Conservation (phyloP, 2,329 filamentous ascomycete genomes). For the Arthrobotrys entomopaga region DNA sequence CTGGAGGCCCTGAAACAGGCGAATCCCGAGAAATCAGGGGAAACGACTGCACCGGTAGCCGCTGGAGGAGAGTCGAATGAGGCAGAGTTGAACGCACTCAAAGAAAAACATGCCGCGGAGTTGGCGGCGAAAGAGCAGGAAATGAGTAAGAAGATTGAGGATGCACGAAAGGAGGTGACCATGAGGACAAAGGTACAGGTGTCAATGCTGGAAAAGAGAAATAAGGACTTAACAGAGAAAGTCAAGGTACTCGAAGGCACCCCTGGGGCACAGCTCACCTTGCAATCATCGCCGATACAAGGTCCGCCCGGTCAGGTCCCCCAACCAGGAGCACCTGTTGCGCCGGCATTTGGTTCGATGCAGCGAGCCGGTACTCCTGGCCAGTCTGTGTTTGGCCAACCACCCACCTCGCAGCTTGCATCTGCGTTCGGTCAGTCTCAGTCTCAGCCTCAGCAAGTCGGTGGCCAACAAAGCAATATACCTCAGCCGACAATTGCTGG, state of each 20-base stretch:
- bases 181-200: slow-evolving; percentile 59
- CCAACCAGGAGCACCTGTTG: slow-evolving; percentile 44
- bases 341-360: slow-evolving; percentile 32
- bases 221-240: slow-evolving; percentile 58
- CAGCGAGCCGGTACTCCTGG: slow-evolving; percentile 47
- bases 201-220: slow-evolving; percentile 59
- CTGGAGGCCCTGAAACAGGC: slow-evolving; percentile 72
- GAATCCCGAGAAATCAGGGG: slow-evolving; percentile 64
- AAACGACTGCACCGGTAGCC: background rate
- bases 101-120: slow-evolving; percentile 49
- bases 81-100: slow-evolving; percentile 55
- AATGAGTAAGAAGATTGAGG: slow-evolving; percentile 56
- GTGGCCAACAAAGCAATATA: slow-evolving; percentile 19
- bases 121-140: slow-evolving; percentile 39
- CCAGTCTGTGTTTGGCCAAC: slow-evolving; percentile 42
- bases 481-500: slow-evolving; percentile 33
- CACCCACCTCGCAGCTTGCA: slow-evolving; percentile 42
- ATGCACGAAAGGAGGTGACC: slow-evolving; percentile 57
- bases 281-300: slow-evolving; percentile 39
- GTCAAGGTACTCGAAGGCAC: slow-evolving; percentile 55
- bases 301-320: slow-evolving; percentile 33
- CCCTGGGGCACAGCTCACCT: slow-evolving; percentile 40
- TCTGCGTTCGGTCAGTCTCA: slow-evolving; percentile 52
- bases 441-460: slow-evolving; percentile 31
- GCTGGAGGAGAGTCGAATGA: slow-evolving; percentile 49